Base-by-base conservation (phyloP, 352 stramenopile species). In the Globisporangium uncinulatum region DNA sequence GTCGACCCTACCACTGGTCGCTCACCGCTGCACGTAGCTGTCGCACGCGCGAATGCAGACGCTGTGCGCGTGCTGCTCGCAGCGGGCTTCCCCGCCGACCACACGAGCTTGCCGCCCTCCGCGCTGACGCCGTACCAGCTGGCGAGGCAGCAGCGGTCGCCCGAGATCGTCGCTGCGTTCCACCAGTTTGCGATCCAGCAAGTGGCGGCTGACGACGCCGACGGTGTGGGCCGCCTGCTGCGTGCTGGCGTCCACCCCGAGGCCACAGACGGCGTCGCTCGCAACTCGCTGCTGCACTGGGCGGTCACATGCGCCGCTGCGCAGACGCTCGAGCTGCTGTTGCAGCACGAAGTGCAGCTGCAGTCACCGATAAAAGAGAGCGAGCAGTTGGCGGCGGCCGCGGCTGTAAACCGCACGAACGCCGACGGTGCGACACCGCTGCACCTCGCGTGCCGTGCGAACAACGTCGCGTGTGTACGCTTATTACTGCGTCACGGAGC, bases 101-200 rank as follows among this genome's bases (percentile, higher is more conserved):
- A 76, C 29, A 67, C 80, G 51, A 82, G 70, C 45, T 19, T 61
- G 10, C 29, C 65, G 8, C 15, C 19, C 11, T 34, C n/a, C 10
- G 20, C 49, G 19, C 43, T 52, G 41, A 86, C 84, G 7, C 71
- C 85, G 24, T 94, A 92, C 59, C 65, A 66, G 46, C 52, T 95
- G 29, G 83, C 85, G 14, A 62, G 86, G 60, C 61, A 84, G 46
- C 62, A 85, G 21, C 69, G 83, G 45, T 72, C 73, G 29, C 56
- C 70, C 36, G 79, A 92, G 37, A 63, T 92, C 21, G 51, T 95
- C 31, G 73, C 86, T 52, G 83, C 92, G 24, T 95, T 95, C 56
- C 80, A 90, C 56, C 85, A 95, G 65, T 95, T 92, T 61, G 63
- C 83, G n/a, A 83, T 95, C 46, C 85, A 95, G 57, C 75, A 95